Evolutionary conservation across 257 asterid species (phyloP).

Genomic region (Vinca minor): DNA sequence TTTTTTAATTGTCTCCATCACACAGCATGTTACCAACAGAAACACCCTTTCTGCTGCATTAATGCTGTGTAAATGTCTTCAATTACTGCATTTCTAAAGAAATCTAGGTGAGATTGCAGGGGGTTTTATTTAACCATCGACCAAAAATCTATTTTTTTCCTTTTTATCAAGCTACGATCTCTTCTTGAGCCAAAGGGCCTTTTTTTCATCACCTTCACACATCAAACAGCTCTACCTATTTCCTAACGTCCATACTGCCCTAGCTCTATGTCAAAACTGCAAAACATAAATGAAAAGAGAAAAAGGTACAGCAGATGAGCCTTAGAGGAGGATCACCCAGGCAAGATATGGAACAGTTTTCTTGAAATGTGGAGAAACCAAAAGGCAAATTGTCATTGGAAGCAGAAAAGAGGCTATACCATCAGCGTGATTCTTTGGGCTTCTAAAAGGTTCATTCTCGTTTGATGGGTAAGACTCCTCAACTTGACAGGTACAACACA

Average conservation of each 20-base stretch:
- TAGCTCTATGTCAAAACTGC: not conserved
- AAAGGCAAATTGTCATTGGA: not conserved
- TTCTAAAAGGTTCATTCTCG: conserved; percentile 65
- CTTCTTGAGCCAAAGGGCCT: not conserved
- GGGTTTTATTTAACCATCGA: not conserved
- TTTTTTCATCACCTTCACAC: not conserved
- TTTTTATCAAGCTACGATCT: not conserved
- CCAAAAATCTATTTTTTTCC: not conserved
- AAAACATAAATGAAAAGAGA: not conserved
- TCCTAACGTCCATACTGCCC: not conserved
- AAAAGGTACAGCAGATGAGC: not conserved
- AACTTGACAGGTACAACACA: conserved; percentile 60
- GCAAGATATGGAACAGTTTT: not conserved
- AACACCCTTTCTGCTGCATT: not conserved
- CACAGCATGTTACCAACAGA: not conserved
- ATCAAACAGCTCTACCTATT: not conserved
- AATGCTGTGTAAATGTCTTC: not conserved
- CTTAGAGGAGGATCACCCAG: not conserved
- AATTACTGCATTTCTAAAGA: not conserved
- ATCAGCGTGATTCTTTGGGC: conserved; percentile 51
- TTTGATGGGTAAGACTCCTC: conserved; percentile 58
- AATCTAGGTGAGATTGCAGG: not conserved
- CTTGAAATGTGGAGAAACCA: not conserved
- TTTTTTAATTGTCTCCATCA: not conserved
- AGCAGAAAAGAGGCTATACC: conserved; percentile 34